Conservation (phyloP, 495 filamentous ascomycete species). For the Tuber microsphaerosporum region DNA sequence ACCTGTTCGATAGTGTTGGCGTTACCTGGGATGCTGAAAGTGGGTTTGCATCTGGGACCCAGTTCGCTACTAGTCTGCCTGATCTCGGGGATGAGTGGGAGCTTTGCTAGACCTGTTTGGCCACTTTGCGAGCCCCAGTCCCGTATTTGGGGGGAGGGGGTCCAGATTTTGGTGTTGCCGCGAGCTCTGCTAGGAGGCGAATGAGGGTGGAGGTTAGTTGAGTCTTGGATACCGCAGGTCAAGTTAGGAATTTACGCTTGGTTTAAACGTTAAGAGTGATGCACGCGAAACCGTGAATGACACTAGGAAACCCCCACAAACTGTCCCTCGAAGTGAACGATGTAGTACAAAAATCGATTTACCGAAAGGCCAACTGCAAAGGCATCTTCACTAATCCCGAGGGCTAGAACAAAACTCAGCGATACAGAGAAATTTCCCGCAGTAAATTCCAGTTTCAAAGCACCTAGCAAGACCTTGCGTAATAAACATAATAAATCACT, state of each 20-base stretch:
- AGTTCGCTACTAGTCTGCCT: neutral
- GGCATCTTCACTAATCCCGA: neutral
- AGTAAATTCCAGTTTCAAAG: neutral
- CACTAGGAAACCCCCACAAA: neutral
- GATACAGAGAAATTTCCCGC: neutral
- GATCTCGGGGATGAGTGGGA: constrained; percentile 15
- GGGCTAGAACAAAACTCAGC: neutral
- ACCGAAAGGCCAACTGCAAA: neutral
- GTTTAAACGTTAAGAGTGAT: neutral
- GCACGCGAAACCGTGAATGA: neutral
- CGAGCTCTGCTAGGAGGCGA: neutral
- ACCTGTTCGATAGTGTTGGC: neutral
- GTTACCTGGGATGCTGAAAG: neutral
- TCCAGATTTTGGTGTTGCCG: neutral
- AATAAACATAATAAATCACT: neutral
- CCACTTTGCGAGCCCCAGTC: neutral
- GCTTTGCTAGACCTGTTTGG: neutral
- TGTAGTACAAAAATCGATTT: neutral
- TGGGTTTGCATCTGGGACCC: neutral
- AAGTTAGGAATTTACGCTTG: neutral
- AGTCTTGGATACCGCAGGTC: neutral
- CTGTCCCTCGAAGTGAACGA: neutral
- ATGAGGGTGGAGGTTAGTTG: neutral
- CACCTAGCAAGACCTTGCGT: neutral
- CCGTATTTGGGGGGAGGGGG: neutral